Evolutionary conservation across 306 rosid species (phyloP).

Genomic region (Calophaca sinica): DNA sequence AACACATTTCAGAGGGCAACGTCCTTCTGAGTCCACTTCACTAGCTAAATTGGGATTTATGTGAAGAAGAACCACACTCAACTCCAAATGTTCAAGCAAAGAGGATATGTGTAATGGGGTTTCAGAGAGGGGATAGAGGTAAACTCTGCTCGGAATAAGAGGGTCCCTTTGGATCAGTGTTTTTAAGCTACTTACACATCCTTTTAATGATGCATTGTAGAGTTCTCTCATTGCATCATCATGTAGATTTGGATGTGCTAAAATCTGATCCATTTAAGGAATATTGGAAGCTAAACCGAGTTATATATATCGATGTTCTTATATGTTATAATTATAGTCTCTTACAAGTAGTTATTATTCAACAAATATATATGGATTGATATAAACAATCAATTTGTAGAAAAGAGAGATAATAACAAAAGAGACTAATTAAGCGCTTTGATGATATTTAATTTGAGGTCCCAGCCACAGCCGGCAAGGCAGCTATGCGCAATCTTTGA

Average conservation of each 20-base stretch:
- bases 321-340: neutral
- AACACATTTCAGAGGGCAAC: conserved; percentile 32
- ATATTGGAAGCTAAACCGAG: conserved; percentile 5
- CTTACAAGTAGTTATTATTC: neutral
- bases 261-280: conserved; percentile 10
- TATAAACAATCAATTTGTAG: neutral
- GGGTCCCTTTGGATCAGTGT: conserved; percentile 25
- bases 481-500: neutral
- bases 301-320: neutral
- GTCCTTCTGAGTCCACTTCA: conserved; percentile 48
- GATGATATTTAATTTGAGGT: conserved; percentile 3
- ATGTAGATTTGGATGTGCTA: neutral
- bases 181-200: conserved; percentile 42
- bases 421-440: neutral
- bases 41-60: conserved; percentile 2
- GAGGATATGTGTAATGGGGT: conserved; percentile 52
- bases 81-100: conserved; percentile 46
- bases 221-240: conserved; percentile 31
- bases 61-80: conserved; percentile 36
- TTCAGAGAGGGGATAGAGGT: conserved; percentile 33
- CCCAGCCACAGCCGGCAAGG: neutral
- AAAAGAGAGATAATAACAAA: conserved; percentile 4
- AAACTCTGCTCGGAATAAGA: conserved; percentile 28
- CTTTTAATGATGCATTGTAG: conserved; percentile 42
- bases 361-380: conserved; percentile 26